Percentiles rank a stretch among this genome's conserved stretches.
These are phyloP conservation scores for Flagelloscypha sp. DNA, from an alignment of 768 basidiomycete genomes.

Conservation along the genomic window DNA sequence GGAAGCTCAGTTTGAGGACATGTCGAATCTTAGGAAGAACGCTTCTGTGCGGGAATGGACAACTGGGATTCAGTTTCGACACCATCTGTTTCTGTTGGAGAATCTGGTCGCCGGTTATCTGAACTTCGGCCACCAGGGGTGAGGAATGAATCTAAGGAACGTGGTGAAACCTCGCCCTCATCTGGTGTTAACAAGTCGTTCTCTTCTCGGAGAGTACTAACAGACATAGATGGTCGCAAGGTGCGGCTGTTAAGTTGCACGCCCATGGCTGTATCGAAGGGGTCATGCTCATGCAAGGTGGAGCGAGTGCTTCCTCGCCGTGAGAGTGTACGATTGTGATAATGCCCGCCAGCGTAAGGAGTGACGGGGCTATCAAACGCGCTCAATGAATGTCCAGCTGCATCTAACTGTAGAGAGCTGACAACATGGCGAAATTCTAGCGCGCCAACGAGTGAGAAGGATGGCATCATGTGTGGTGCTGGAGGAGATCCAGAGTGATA, in stretches of 20 bases:
- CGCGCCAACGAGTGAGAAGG: conserved; percentile 88
- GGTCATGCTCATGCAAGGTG: conserved; percentile 28
- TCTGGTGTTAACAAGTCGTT: no score
- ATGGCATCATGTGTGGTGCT: conserved; percentile 47
- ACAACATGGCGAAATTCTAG: conserved; percentile 94
- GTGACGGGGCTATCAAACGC: conserved; percentile 62
- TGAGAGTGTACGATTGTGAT: conserved; percentile 34
- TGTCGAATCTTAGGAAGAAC: conserved; percentile 19
- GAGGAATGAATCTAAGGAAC: no score
- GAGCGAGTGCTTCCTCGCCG: conserved; percentile 24
- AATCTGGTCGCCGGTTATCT: no score
- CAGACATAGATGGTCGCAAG: conserved; percentile 22
- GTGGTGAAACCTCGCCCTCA: no score
- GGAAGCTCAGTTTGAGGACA: conserved; percentile 33
- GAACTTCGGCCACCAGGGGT: no score
- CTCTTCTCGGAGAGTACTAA: conserved; percentile 30
- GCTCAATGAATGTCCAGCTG: conserved; percentile 46
- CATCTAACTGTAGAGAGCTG: conserved; percentile 65
- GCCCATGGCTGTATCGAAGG: conserved; percentile 45
- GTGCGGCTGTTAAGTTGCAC: conserved; percentile 47
- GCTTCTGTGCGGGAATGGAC: conserved; percentile 33
- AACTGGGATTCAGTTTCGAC: conserved; percentile 36
- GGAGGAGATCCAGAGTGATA: no score
- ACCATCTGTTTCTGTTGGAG: conserved; percentile 29
- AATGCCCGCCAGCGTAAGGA: conserved; percentile 72